Conservation (phyloP, 805 yeast genomes). For the Nakazawaea pomicola region DNA sequence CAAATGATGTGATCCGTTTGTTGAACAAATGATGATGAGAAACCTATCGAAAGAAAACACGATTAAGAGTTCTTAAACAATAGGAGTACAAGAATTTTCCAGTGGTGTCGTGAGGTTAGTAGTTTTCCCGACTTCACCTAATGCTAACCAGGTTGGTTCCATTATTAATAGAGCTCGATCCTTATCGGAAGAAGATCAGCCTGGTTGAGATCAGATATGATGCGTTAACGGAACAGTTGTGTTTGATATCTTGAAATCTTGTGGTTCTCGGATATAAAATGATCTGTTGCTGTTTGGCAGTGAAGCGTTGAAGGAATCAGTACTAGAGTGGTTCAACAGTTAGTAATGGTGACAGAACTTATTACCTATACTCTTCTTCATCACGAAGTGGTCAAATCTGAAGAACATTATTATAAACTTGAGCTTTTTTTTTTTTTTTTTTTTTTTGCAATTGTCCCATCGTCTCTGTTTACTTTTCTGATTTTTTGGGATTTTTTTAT, state of each 20-base stretch:
- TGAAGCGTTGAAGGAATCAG: too few relatives aligned
- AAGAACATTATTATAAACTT: background rate
- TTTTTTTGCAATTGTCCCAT: background rate
- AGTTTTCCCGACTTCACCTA: background rate
- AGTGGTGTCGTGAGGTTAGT: too few relatives aligned
- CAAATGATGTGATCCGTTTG: too few relatives aligned
- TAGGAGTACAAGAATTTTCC: too few relatives aligned
- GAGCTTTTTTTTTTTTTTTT: background rate
- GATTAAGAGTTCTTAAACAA: too few relatives aligned
- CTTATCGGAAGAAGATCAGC: slow-evolving; percentile 1
- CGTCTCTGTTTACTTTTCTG: background rate
- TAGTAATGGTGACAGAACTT: too few relatives aligned
- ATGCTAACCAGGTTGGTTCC: background rate
- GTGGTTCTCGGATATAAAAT: background rate
- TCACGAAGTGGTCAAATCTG: slow-evolving; percentile 8
- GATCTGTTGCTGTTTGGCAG: too few relatives aligned
- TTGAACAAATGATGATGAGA: too few relatives aligned
- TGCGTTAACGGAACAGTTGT: slow-evolving; percentile 6
- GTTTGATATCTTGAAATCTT: background rate
- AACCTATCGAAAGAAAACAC: too few relatives aligned
- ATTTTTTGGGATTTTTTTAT: too few relatives aligned
- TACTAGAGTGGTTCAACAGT: too few relatives aligned
- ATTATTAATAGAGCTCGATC: background rate
- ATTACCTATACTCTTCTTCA: slow-evolving; percentile 2
- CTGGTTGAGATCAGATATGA: slow-evolving; percentile 5